Evolutionary conservation across 441 rosid species (phyloP), one percentile per base, ranked within the genome.

Genomic region (Codiaeum variegatum): DNA sequence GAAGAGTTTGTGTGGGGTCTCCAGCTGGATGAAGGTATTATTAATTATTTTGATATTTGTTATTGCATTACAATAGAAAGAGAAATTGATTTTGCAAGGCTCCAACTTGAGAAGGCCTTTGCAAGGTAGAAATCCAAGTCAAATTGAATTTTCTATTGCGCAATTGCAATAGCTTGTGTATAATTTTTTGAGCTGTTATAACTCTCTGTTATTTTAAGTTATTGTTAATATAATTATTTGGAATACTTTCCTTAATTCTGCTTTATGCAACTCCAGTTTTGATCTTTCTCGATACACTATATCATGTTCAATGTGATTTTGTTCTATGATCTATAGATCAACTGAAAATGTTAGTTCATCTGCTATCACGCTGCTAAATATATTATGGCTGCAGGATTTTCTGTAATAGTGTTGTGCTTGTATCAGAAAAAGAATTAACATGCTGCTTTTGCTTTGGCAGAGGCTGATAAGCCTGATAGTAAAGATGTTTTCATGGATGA

Each of bases 401-500:
- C 42, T 13, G 29, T 66, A 23, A n/a, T 49, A 18, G 11, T 7
- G 65, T 11, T 71, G n/a, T 75, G 64, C 46, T 62, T 60, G 61
- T 34, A 65, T 62, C 36, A 7, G n/a, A 36, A 36, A 51, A n/a
- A 38, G 63, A 23, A 51, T 24, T 70, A 52, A 58, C 42, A 16
- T 65, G 42, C 54, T 70, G 29, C 59, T 40, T 83, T 77, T 83
- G 63, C 67, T 77, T 63, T 82, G 79, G 59, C 88, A 93, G 99
- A 82, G 66, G 85, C 84, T 62, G 86, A 78, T 68, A 88, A 84
- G 84, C 87, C 88, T 71, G 91, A 85, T 55, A 80, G 76, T 46
- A 91, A 91, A 80, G 98, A 90, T 84, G 96, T 90, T 76, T 90
- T 93, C 87, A 90, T 87, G 92, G 99, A 90, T 5, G 97, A 90